Evolutionary conservation across 495 filamentous ascomycete genomes (phyloP), one percentile per base, ranked within the genome.

Genomic region (Aspergillus funiculosus): DNA sequence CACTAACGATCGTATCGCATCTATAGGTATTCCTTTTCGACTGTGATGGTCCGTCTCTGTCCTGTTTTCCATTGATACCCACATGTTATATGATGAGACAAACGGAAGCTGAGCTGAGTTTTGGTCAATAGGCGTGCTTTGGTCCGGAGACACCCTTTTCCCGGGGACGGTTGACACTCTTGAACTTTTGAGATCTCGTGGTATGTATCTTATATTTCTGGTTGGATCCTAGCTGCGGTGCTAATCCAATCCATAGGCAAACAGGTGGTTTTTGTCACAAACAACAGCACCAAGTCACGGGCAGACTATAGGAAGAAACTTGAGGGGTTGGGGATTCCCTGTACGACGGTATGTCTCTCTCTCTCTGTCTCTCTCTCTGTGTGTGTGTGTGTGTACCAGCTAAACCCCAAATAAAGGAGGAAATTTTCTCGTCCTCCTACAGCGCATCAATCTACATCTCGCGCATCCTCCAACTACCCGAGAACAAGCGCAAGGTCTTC

Each of bases 271-370:
- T 99, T 99, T 61, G 92, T 99, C 34, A 97, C 92, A 3, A 99
- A 99, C 66, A 99, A 99, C 75, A 94, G 87, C 61, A 97, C 92
- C 20, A 97, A 97, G 62, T 95, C 91, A 13, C 86, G 92, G 13
- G 74, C 79, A 18, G 87, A 94, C 56, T 97, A 97, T 66, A 81
- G 82, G 62, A 89, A 90, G 68, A 97, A 96, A 54, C 79, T 98
- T 35, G 80, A 83, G n/a, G 66, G 60, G 17, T 70, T 95, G 55
- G 87, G 86, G 0, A 95, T 98, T 48, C 83, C 86, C 0, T 81
- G 80, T 51, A 73, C 75, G 39, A 77, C 76, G 22, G 80, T 83
- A 56, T 6, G 35, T 32, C 22, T 18, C 28, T 24, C 7, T 15
- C 14, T n/a, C 15, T 18, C 14, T 11, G 6, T n/a, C 8, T 4